Conservation (phyloP, 2,329 filamentous ascomycete genomes). For the Alternaria tenuissima region DNA sequence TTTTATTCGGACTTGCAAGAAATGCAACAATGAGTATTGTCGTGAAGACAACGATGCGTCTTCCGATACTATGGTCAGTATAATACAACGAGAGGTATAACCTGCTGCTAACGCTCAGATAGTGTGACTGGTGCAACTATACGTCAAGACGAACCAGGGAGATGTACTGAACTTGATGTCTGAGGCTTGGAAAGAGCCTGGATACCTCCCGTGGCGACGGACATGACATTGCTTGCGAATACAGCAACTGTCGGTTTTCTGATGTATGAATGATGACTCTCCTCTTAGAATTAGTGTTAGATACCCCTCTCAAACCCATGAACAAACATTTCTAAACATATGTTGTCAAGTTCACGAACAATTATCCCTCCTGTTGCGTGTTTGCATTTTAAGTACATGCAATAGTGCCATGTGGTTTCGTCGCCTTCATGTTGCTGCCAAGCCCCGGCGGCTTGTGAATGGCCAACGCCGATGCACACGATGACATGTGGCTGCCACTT, state of each 20-base stretch:
- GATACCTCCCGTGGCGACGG: not conserved
- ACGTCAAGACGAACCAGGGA: slow-evolving; percentile 46
- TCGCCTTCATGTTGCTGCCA: slow-evolving; percentile 9
- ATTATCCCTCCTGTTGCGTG: not conserved
- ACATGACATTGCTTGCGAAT: not conserved
- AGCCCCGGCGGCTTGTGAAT: slow-evolving; percentile 30
- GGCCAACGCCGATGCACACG: slow-evolving; percentile 41
- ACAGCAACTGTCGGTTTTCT: not conserved
- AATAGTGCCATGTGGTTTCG: not conserved
- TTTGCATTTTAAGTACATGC: not conserved
- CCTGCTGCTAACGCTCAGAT: slow-evolving; percentile 10
- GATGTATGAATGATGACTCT: slow-evolving; percentile 19
- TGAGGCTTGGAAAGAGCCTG: not conserved
- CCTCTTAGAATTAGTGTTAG: slow-evolving; percentile 16
- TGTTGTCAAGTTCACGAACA: not conserved
- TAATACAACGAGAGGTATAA: no score
- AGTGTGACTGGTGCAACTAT: slow-evolving; percentile 54
- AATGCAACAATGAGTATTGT: slow-evolving; percentile 83
- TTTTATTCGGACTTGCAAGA: slow-evolving; percentile 75
- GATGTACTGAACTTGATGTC: slow-evolving; percentile 37
- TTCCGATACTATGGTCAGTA: slow-evolving; percentile 63
- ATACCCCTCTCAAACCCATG: slow-evolving; percentile 28
- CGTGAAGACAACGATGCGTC: slow-evolving; percentile 84
- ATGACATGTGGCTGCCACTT: slow-evolving; percentile 43
- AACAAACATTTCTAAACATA: not conserved